These are phyloP conservation scores for Phragmites australis DNA, from an alignment of 176 grass and related monocot genomes.

Conservation along the genomic window DNA sequence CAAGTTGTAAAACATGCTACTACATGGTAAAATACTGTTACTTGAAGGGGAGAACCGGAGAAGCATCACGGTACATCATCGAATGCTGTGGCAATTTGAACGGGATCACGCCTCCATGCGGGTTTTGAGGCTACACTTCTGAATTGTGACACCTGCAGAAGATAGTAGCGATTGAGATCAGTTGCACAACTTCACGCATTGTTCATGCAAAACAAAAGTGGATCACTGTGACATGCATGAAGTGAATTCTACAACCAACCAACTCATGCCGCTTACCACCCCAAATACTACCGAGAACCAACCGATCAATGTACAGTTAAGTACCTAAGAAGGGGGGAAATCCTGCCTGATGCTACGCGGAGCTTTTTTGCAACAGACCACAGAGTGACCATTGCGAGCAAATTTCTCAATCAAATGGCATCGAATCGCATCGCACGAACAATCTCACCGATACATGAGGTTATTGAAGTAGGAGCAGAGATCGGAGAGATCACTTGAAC, in stretches of 20 bases:
- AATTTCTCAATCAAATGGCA: slow-evolving; percentile 18
- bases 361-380: neutral
- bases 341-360: neutral
- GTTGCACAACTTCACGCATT: neutral
- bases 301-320: neutral
- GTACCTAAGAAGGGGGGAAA: neutral
- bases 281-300: neutral
- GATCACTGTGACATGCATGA: neutral
- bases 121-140: neutral
- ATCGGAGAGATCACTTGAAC: neutral
- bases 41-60: slow-evolving; percentile 11
- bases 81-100: slow-evolving; percentile 23
- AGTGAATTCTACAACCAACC: neutral
- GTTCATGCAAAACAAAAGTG: neutral
- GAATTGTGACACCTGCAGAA: slow-evolving; percentile 25
- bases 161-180: neutral
- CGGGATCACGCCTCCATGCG: neutral
- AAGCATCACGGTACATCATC: slow-evolving; percentile 32
- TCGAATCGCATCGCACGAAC: neutral
- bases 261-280: neutral
- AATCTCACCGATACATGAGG: neutral
- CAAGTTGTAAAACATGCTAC: neutral
- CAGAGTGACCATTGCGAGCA: neutral
- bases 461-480: neutral
- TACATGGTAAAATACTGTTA: neutral